Base-by-base conservation (phyloP, 805 yeast genomes). In the Yamadazyma nakazawae region DNA sequence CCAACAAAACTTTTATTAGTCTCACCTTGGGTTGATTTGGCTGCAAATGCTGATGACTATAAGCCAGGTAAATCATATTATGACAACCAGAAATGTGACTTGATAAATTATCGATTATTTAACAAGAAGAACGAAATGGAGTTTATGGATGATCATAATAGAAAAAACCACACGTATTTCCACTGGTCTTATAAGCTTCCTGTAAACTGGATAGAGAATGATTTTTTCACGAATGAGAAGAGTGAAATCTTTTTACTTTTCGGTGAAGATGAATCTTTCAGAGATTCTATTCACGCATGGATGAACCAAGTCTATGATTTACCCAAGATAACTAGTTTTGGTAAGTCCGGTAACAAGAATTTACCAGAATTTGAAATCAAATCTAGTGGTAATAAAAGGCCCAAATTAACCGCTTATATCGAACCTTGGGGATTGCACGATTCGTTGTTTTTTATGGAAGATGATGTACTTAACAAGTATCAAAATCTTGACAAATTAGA, bases 371-470 rank as follows among this genome's bases (percentile, higher is more conserved):
- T 45, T 39, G 40, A 42, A 14, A 44, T 37, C 5, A 25, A 19
- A 5, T 28, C 42, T 2, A 40, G 46, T 16, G 34, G 49, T 17
- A 40, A 41, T 0, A 47, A 50, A 1, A 49, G 57, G 10, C 61
- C 68, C 7, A 55, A 61, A 28, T 46, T 64, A 11, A 45, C 51
- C 17, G 43, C 55, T 6, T 60, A 54, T 35, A 56, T 63, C 21
- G 72, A 68, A 45, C 72, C 73, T 2, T 66, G 67, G 69, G 73
- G 73, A 10, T 50, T 64, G 41, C 73, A 68, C 54, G 73, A 67
- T 50, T 45, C 63, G 0, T 26, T 46, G 2, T 59, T 66, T 32
- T 56, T 62, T 40, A 55, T 63, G 43, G 73, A 68, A 44, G 48
- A 56, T 45, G 56, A 48, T 14, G 18, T 54, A 14, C 21, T 57